Base-by-base conservation (phyloP, 2,329 filamentous ascomycete genomes). In the Apiospora rasikravindrae region DNA sequence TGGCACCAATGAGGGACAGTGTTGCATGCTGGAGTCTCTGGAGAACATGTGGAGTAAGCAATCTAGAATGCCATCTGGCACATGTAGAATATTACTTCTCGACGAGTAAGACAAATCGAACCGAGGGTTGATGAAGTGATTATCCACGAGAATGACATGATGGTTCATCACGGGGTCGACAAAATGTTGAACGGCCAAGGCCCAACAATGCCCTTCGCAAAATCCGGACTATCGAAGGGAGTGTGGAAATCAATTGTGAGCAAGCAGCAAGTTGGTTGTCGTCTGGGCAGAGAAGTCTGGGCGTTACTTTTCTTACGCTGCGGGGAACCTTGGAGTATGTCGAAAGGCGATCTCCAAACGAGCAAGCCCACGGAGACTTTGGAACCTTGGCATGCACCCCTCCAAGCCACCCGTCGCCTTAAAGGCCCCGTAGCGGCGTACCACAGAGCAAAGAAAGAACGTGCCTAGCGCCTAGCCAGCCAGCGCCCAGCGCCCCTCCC, bases 221-320 rank as follows among this genome's bases (percentile, higher is more conserved):
- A 64, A 40, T 64, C 57, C 57, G 57, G 57, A n/a, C 57, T 64
- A 64, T 64, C 57, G 57, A 64, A 64, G 51, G 51, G 26, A 57
- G 26, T 10, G 22, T 24, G 47, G 47, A n/a, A 51, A 49, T 33
- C 33, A 33, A 33, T 33, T 22, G 45, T n/a, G 45, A 11, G n/a
- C n/a, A 51, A 26, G 40, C n/a, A 24, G 47, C 8, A 24, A n/a
- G 33, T 57, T 13, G 26, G 24, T 16, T 33, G 51, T 53, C 26
- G 33, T 37, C 33, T 64, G 57, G 57, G 33, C 57, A n/a, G n/a
- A n/a, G n/a, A n/a, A n/a, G 33, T 37, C 33, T 64, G 57, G 57
- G 33, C 57, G 57, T n/a, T 64, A 19, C 57, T 64, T 64, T 29
- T 61, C 7, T n/a, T 37, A 37, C 53, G 29, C 29, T 64, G 57